These are phyloP conservation scores for Lactarius vividus DNA, from an alignment of 768 basidiomycete species.

Conservation along the genomic window DNA sequence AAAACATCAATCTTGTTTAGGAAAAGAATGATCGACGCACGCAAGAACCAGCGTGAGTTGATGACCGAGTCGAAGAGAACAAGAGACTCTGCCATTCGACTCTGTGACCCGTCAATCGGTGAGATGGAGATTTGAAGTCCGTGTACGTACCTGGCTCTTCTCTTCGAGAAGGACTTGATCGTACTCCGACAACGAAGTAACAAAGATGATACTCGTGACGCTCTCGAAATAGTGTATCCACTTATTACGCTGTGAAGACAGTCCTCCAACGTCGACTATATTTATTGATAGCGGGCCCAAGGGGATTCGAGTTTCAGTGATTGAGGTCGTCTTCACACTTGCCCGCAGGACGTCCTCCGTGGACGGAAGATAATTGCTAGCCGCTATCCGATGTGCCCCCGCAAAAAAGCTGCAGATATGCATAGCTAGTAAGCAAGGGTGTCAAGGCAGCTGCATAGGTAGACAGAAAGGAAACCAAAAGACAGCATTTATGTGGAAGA, in stretches of 20 bases:
- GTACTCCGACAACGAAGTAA: slow-evolving; percentile 71
- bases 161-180: slow-evolving; percentile 72
- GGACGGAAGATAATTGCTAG: slow-evolving; percentile 76
- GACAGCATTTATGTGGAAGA: too few species aligned
- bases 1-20: slow-evolving; percentile 75
- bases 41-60: slow-evolving; percentile 76
- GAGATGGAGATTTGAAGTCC: not conserved
- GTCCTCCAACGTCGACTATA: slow-evolving; percentile 77
- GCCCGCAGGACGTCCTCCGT: slow-evolving; percentile 85
- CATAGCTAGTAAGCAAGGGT: not conserved
- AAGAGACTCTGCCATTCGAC: slow-evolving; percentile 73
- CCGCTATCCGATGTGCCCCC: slow-evolving; percentile 79
- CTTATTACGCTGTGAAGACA: slow-evolving; percentile 59
- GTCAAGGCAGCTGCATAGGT: not conserved
- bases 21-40: slow-evolving; percentile 64
- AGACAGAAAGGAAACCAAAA: not conserved
- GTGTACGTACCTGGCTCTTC: slow-evolving; percentile 52
- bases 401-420: slow-evolving; percentile 67
- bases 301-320: slow-evolving; percentile 80
- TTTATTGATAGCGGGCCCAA: slow-evolving; percentile 60
- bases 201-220: slow-evolving; percentile 76
- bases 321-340: slow-evolving; percentile 83
- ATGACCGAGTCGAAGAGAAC: slow-evolving; percentile 74
- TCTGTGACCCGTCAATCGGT: slow-evolving; percentile 39
- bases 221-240: slow-evolving; percentile 69